Conservation (phyloP, 768 basidiomycete species). For the Trametes elegans region DNA sequence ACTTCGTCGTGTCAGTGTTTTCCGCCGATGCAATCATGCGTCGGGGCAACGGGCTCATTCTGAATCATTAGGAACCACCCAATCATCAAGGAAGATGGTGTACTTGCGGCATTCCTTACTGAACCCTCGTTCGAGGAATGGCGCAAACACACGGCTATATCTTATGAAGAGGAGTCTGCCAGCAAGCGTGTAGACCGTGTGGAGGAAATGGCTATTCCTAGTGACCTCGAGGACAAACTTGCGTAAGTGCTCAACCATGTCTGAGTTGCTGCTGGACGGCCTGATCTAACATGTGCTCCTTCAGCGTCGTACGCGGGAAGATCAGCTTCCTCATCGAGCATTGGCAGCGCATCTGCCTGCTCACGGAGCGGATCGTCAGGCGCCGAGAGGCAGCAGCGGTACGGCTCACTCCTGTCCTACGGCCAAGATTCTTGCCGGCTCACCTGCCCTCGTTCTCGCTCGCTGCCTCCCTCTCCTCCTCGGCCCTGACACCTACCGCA, state of each 20-base stretch:
- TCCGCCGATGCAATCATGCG: neutral
- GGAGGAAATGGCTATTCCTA: conserved; percentile 91
- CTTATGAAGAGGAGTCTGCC: conserved; percentile 84
- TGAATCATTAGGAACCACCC: conserved; percentile 73
- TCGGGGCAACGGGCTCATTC: neutral
- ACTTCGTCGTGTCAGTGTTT: conserved; percentile 64
- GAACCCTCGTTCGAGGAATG: conserved; percentile 85
- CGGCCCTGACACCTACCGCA: conserved; percentile 32
- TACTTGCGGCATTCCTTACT: conserved; percentile 77
- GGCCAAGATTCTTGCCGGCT: conserved; percentile 65
- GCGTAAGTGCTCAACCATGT: conserved; percentile 39
- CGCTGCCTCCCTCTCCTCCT: conserved; percentile 34
- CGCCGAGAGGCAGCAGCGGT: conserved; percentile 91
- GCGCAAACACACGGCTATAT: conserved; percentile 75
- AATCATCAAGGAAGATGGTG: conserved; percentile 81
- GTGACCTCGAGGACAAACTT: conserved; percentile 89
- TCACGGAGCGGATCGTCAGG: conserved; percentile 85
- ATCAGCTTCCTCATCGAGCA: conserved; percentile 79
- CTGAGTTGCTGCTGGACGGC: neutral
- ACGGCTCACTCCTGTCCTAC: conserved; percentile 58
- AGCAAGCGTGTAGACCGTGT: conserved; percentile 75
- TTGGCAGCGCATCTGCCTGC: conserved; percentile 87
- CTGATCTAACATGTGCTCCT: neutral
- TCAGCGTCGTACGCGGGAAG: conserved; percentile 72
- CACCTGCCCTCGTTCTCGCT: conserved; percentile 56